Conservation (phyloP, 768 basidiomycete species). For the Pholiota molesta region DNA sequence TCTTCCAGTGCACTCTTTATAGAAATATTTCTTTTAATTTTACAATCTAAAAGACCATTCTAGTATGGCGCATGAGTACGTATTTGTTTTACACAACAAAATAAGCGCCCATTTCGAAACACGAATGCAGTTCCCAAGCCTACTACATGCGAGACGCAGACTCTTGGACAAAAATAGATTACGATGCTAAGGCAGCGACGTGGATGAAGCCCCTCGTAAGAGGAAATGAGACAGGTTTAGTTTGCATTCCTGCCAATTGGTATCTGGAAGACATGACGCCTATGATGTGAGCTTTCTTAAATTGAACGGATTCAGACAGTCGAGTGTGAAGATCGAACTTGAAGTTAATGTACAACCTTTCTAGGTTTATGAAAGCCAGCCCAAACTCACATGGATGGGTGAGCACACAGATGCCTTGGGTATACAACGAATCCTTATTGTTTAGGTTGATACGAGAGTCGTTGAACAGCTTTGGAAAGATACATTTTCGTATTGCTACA, state of each 20-base stretch:
- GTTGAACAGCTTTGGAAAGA: constrained; percentile 80
- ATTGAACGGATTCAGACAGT: no score
- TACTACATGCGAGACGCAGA: constrained; percentile 73
- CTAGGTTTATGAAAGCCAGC: constrained; percentile 69
- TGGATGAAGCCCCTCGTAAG: constrained; percentile 78
- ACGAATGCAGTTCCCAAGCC: constrained; percentile 51
- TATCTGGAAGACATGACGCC: constrained; percentile 77
- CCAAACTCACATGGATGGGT: constrained; percentile 78
- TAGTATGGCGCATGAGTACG: constrained; percentile 61
- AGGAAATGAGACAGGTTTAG: constrained; percentile 63
- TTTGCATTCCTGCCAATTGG: constrained; percentile 74
- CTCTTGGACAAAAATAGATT: constrained; percentile 74
- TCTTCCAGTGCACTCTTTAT: not conserved
- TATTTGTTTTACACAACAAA: constrained; percentile 54
- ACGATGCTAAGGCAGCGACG: constrained; percentile 52
- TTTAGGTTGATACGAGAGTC: constrained; percentile 62
- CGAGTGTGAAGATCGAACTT: no score
- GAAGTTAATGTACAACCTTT: not conserved
- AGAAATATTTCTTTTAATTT: no score
- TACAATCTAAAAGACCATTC: constrained; percentile 64
- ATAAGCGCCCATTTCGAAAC: constrained; percentile 39
- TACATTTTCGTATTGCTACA: constrained; percentile 68
- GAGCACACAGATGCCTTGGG: constrained; percentile 1
- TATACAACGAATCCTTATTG: not conserved
- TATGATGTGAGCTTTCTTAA: constrained; percentile 53